Conservation (phyloP, 2,329 filamentous ascomycete genomes). For the Aspergillus ibericus region DNA sequence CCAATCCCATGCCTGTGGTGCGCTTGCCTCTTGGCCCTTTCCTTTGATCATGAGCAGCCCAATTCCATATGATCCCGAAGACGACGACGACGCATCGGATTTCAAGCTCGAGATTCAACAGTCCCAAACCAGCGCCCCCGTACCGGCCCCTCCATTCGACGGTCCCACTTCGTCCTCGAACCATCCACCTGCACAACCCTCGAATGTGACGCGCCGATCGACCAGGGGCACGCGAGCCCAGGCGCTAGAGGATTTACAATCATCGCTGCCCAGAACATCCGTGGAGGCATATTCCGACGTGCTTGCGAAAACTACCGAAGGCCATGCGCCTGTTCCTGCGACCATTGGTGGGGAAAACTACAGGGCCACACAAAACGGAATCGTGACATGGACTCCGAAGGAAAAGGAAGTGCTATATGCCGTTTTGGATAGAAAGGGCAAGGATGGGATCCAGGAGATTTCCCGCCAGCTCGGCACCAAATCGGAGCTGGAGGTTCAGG, state of each 20-base stretch:
- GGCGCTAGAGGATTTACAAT: slow-evolving; percentile 14
- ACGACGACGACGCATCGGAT: slow-evolving; percentile 30
- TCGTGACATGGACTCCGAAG: slow-evolving; percentile 65
- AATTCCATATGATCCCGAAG: slow-evolving; percentile 33
- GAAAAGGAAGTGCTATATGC: slow-evolving; percentile 74
- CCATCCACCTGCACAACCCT: slow-evolving; percentile 3
- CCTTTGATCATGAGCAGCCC: slow-evolving; percentile 41
- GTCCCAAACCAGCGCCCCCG: slow-evolving; percentile 5
- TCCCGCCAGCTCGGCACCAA: slow-evolving; percentile 67
- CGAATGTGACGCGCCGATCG: background rate
- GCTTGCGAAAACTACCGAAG: slow-evolving; percentile 59
- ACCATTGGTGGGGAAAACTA: slow-evolving; percentile 25
- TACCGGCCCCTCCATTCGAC: background rate
- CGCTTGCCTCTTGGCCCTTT: slow-evolving; percentile 47
- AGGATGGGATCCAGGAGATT: slow-evolving; percentile 62
- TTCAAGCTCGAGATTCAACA: slow-evolving; percentile 16
- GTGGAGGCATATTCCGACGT: slow-evolving; percentile 52
- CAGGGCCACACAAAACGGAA: slow-evolving; percentile 62
- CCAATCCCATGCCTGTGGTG: slow-evolving; percentile 24
- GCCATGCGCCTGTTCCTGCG: slow-evolving; percentile 11
- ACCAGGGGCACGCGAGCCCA: slow-evolving; percentile 11
- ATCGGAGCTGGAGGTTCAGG: slow-evolving; percentile 68
- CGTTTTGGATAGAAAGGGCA: slow-evolving; percentile 64
- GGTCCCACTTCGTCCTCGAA: background rate
- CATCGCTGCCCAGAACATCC: slow-evolving; percentile 43